phyloP scores from a whole-genome alignment of 257 asterid species.

The Gentiana dahurica region DNA sequence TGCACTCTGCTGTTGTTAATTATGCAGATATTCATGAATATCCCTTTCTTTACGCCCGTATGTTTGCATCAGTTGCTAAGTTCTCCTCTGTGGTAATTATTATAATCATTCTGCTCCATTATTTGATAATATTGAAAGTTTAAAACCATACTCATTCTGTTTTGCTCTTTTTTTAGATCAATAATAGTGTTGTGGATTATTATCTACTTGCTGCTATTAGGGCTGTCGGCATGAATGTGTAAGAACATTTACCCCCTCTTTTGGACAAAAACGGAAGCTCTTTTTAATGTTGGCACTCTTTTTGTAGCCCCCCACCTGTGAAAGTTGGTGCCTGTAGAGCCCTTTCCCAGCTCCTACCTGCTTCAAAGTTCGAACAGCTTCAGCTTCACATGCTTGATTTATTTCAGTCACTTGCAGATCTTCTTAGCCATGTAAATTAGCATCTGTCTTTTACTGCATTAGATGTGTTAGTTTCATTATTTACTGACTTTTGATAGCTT shows the following conservation, averaged over 20 bases:
- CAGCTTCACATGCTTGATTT: conserved; percentile 60
- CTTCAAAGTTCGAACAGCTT: conserved; percentile 43
- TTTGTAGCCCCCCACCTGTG: conserved; percentile 77
- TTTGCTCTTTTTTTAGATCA: conserved; percentile 48
- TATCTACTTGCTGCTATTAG: conserved; percentile 64
- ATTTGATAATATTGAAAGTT: conserved; percentile 2
- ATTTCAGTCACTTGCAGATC: conserved; percentile 73
- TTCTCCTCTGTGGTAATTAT: conserved; percentile 67
- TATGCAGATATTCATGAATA: conserved; percentile 58
- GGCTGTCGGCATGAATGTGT: conserved; percentile 92
- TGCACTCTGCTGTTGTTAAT: conserved; percentile 4
- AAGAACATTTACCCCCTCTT: conserved; percentile 24
- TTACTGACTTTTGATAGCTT: neutral
- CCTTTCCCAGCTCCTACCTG: conserved; percentile 78
- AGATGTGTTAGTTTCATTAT: neutral
- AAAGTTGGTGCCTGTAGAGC: conserved; percentile 97
- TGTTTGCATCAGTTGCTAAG: conserved; percentile 80
- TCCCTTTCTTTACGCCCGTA: conserved; percentile 90
- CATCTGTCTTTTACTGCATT: conserved; percentile 3
- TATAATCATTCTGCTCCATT: neutral
- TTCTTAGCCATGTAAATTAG: conserved; percentile 66
- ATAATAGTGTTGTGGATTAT: conserved; percentile 50
- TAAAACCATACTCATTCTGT: conserved; percentile 10
- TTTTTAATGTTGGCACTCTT: conserved; percentile 11
- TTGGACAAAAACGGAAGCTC: conserved; percentile 3